Conservation (phyloP, 768 basidiomycete species). For the Boletus barrowsii region DNA sequence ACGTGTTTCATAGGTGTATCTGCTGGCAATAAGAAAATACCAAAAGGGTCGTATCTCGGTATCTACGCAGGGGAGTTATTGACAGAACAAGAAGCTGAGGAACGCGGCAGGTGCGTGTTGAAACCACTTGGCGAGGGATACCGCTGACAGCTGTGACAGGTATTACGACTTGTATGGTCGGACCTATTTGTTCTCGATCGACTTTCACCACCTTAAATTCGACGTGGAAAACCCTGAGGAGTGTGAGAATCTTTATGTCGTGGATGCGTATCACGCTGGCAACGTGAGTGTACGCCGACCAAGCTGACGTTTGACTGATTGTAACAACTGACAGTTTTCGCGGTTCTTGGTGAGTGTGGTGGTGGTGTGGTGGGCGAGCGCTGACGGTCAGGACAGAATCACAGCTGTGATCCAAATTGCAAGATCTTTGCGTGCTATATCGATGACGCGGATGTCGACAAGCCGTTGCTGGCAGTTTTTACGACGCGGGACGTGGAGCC, state of each 20-base stretch:
- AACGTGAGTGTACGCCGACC: slow-evolving; percentile 52
- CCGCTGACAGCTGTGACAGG: slow-evolving; percentile 34
- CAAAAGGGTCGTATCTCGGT: slow-evolving; percentile 69
- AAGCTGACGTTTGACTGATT: slow-evolving; percentile 2
- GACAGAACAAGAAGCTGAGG: slow-evolving; percentile 62
- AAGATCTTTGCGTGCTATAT: slow-evolving; percentile 69
- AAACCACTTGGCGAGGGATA: background rate
- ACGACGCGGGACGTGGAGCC: slow-evolving; percentile 59
- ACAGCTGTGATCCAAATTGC: slow-evolving; percentile 89
- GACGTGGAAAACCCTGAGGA: slow-evolving; percentile 24
- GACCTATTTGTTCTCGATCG: slow-evolving; percentile 82
- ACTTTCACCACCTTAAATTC: slow-evolving; percentile 63
- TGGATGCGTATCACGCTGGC: slow-evolving; percentile 87
- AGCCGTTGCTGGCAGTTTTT: slow-evolving; percentile 68
- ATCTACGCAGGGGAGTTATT: slow-evolving; percentile 85
- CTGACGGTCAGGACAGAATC: slow-evolving; percentile 54
- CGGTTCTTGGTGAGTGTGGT: slow-evolving; percentile 66
- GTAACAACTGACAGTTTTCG: slow-evolving; percentile 65
- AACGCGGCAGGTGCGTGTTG: slow-evolving; percentile 61
- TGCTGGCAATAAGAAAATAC: slow-evolving; percentile 61
- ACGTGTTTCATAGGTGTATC: slow-evolving; percentile 57
- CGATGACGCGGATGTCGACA: slow-evolving; percentile 69
- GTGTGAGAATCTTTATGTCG: slow-evolving; percentile 44
- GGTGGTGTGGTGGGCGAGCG: background rate
- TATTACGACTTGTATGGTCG: slow-evolving; percentile 71